Percentiles rank a stretch among this genome's conserved stretches.
phyloP scores from a whole-genome alignment of 108 stramenopile genomes.

The Epipyxis sp. region DNA sequence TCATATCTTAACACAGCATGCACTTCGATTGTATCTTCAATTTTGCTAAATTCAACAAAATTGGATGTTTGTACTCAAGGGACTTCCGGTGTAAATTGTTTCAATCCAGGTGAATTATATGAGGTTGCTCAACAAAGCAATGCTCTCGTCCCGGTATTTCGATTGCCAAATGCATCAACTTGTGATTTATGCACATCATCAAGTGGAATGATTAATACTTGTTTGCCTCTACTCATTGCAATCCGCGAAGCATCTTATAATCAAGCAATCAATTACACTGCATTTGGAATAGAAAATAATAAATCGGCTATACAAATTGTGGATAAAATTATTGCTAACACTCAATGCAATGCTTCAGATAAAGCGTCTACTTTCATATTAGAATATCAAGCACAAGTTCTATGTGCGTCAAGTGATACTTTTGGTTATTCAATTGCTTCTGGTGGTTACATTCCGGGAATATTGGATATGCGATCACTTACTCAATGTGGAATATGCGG shows the following conservation, averaged over 20 bases:
- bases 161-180: neutral
- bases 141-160: constrained; percentile 9
- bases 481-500: constrained; percentile 1
- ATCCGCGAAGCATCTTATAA: neutral
- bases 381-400: neutral
- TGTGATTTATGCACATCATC: neutral
- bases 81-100: neutral
- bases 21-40: too few species aligned
- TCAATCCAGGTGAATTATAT: neutral
- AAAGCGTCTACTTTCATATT: neutral
- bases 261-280: neutral
- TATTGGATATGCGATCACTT: constrained; percentile 8
- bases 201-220: neutral
- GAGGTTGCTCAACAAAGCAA: neutral
- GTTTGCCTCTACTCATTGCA: neutral
- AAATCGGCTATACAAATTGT: neutral
- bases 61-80: constrained; percentile 8
- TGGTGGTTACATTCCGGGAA: neutral
- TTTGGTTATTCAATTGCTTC: neutral
- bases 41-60: too few species aligned
- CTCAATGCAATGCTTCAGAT: neutral
- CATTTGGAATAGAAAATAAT: neutral
- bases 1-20: too few species aligned
- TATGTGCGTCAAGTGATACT: constrained; percentile 1
- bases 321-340: neutral